These are phyloP conservation scores for Phytophthora niederhauseri DNA, from an alignment of 352 stramenopile genomes.

Conservation along the genomic window DNA sequence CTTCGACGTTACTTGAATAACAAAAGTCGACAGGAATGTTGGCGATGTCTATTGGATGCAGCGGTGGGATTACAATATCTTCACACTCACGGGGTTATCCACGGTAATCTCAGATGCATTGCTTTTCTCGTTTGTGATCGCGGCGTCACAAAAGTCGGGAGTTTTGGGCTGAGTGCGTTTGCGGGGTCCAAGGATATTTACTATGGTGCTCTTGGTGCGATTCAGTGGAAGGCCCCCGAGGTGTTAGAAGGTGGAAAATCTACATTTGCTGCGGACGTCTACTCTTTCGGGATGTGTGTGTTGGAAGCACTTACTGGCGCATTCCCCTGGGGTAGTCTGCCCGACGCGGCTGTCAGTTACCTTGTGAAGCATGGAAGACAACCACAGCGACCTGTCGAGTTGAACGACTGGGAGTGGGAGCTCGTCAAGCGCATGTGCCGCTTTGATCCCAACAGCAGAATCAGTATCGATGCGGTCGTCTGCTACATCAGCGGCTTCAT, in stretches of 20 bases:
- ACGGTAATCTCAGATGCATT: not conserved
- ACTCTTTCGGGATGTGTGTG: constrained; percentile 1
- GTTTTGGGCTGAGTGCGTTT: not conserved
- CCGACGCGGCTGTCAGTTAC: not conserved
- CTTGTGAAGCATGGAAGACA: not conserved
- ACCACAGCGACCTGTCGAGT: not conserved
- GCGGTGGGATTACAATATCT: not conserved
- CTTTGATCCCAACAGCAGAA: not conserved
- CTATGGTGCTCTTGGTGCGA: not conserved
- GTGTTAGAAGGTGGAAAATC: not conserved
- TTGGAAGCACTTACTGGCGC: not conserved
- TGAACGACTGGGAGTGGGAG: not conserved
- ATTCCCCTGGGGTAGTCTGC: not conserved
- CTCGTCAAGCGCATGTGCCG: constrained; percentile 1
- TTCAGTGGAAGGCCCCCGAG: not conserved
- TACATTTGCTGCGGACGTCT: constrained; percentile 2
- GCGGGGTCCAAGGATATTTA: not conserved
- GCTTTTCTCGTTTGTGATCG: not conserved
- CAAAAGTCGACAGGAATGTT: not conserved
- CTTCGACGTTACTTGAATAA: not conserved
- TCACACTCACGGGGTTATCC: not conserved
- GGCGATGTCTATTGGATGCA: not conserved
- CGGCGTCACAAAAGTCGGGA: not conserved
- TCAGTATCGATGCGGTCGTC: not conserved
- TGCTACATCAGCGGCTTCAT: not conserved